Conservation (phyloP, 495 filamentous ascomycete species). For the Daldinia vernicosa region DNA sequence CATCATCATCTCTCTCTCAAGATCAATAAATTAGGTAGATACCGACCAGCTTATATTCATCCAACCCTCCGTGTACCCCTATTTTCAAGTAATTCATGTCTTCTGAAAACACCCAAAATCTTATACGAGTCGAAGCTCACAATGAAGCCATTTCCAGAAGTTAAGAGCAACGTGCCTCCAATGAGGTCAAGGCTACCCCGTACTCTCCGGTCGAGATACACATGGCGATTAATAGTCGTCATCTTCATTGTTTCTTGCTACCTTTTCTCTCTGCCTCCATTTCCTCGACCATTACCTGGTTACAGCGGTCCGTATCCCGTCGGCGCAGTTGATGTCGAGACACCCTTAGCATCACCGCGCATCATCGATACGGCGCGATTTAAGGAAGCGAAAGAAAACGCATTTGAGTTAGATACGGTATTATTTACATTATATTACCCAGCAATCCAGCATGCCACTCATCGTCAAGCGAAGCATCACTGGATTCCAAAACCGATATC, state of each 20-base stretch:
- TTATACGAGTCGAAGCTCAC: slow-evolving; percentile 6
- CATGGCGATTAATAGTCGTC: slow-evolving; percentile 44
- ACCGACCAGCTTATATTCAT: not conserved
- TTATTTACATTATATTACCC: slow-evolving; percentile 63
- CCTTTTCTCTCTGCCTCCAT: slow-evolving; percentile 51
- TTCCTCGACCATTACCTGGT: slow-evolving; percentile 54
- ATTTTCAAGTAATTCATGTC: not conserved
- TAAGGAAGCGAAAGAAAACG: slow-evolving; percentile 49
- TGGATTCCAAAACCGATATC: slow-evolving; percentile 62
- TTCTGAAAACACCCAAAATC: not conserved
- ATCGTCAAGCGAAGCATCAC: slow-evolving; percentile 46
- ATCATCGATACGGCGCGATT: slow-evolving; percentile 49
- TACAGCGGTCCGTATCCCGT: slow-evolving; percentile 61
- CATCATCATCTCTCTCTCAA: slow-evolving; percentile 19
- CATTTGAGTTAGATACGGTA: slow-evolving; percentile 58
- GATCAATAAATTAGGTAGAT: not conserved
- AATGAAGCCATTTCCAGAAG: slow-evolving; percentile 36
- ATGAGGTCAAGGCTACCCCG: slow-evolving; percentile 5
- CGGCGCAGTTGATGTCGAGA: slow-evolving; percentile 59
- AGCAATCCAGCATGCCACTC: slow-evolving; percentile 32
- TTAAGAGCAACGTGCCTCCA: slow-evolving; percentile 2
- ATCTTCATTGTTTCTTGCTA: slow-evolving; percentile 52
- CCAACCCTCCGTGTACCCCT: not conserved
- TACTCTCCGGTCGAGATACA: slow-evolving; percentile 19
- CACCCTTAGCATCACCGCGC: slow-evolving; percentile 45